Evolutionary conservation across 768 basidiomycete genomes (phyloP).

Genomic region (Kondoa subrosea): DNA sequence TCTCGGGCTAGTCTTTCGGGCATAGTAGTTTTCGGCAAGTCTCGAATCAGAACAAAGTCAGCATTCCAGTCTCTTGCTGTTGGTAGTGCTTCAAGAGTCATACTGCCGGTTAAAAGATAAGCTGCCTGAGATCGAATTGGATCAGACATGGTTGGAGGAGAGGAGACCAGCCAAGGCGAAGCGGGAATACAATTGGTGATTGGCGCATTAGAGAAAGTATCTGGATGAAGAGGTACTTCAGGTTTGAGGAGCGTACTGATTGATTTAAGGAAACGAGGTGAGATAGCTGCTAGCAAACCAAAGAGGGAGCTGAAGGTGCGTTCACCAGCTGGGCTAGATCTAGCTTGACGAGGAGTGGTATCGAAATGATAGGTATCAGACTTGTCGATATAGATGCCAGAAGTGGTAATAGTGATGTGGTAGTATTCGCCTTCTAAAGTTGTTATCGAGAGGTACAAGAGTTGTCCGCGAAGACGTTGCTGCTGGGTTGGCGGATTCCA

Average conservation of each 20-base stretch:
- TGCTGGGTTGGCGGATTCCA: slow-evolving; percentile 38
- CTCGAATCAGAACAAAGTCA: slow-evolving; percentile 35
- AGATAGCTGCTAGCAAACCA: slow-evolving; percentile 34
- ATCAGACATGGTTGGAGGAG: slow-evolving; percentile 31
- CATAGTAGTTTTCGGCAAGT: slow-evolving; percentile 31
- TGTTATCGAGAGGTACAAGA: slow-evolving; percentile 35
- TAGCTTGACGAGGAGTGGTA: slow-evolving; percentile 30
- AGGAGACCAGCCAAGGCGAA: slow-evolving; percentile 33
- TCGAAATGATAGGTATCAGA: slow-evolving; percentile 34
- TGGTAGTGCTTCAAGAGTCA: slow-evolving; percentile 33
- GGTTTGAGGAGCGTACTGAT: slow-evolving; percentile 21
- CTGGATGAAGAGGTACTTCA: slow-evolving; percentile 16
- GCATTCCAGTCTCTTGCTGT: slow-evolving; percentile 38
- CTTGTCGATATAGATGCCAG: slow-evolving; percentile 35
- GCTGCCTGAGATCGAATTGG: slow-evolving; percentile 35
- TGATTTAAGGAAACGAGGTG: slow-evolving; percentile 32
- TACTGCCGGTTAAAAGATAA: slow-evolving; percentile 35
- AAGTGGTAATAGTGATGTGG: slow-evolving; percentile 33
- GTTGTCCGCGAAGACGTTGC: slow-evolving; percentile 34
- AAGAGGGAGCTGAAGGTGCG: slow-evolving; percentile 33
- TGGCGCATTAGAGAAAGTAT: slow-evolving; percentile 31
- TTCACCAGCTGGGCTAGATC: slow-evolving; percentile 3
- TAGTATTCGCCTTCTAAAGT: slow-evolving; percentile 35
- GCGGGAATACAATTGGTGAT: slow-evolving; percentile 35
- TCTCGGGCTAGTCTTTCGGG: slow-evolving; percentile 35